phyloP scores from a whole-genome alignment of 1,284 basidiomycete species.

The Exsudoporus floridanus region DNA sequence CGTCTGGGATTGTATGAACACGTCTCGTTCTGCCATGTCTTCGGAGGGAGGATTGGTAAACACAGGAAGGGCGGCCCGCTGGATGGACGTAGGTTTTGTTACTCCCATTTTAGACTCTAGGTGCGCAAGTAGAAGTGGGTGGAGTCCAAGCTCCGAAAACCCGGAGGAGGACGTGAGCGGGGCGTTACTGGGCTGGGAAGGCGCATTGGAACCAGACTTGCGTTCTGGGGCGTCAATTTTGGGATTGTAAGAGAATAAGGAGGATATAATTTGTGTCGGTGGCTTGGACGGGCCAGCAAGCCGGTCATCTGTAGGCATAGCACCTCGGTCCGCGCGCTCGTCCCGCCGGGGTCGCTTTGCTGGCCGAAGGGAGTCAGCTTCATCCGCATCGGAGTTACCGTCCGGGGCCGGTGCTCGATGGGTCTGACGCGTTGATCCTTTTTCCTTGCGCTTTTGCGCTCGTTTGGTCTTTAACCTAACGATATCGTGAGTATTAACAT shows the following conservation, averaged over 20 bases:
- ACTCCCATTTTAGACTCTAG: slow-evolving; percentile 83
- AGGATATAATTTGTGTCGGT: slow-evolving; percentile 80
- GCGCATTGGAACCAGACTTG: slow-evolving; percentile 28
- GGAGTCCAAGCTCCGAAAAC: slow-evolving; percentile 75
- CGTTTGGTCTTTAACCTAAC: slow-evolving; percentile 69
- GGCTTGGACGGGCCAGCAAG: slow-evolving; percentile 36
- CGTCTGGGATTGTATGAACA: slow-evolving; percentile 96
- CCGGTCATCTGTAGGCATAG: slow-evolving; percentile 15
- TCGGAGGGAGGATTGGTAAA: slow-evolving; percentile 53
- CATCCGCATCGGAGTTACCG: slow-evolving; percentile 19
- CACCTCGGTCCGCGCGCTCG: slow-evolving; percentile 14
- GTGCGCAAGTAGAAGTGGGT: slow-evolving; percentile 81
- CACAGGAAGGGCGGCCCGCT: slow-evolving; percentile 77
- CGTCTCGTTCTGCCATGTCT: slow-evolving; percentile 60
- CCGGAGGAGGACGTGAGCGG: slow-evolving; percentile 73
- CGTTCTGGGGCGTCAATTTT: slow-evolving; percentile 50
- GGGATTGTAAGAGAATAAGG: slow-evolving; percentile 85
- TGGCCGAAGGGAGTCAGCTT: slow-evolving; percentile 36
- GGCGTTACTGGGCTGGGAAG: slow-evolving; percentile 76
- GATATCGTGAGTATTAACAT: slow-evolving; percentile 5
- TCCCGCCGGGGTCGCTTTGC: slow-evolving; percentile 53
- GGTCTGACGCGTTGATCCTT: slow-evolving; percentile 32
- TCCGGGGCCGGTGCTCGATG: slow-evolving; percentile 11
- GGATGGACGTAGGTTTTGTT: slow-evolving; percentile 87
- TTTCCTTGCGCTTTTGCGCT: slow-evolving; percentile 59